Percentiles rank a stretch among this genome's conserved stretches.
These are phyloP conservation scores for Gamarada debralockiae DNA, from an alignment of 495 filamentous ascomycete species.

Conservation along the genomic window DNA sequence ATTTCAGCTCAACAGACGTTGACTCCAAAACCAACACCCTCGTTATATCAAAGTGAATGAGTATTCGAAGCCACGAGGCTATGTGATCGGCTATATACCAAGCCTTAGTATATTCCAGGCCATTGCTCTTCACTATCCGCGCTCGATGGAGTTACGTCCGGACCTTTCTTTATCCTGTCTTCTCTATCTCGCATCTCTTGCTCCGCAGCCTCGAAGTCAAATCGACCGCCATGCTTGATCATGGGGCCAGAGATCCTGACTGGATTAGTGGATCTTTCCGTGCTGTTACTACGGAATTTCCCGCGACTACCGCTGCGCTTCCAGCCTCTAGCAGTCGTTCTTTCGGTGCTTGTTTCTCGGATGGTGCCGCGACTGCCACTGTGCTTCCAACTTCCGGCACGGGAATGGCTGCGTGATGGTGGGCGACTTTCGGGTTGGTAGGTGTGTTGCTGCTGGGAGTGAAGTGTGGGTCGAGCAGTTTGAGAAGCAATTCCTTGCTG, in stretches of 20 bases:
- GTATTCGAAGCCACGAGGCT: no score
- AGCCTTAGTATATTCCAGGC: constrained; percentile 15
- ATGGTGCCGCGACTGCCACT: background rate
- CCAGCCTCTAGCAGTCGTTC: no score
- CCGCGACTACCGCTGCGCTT: background rate
- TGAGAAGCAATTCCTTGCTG: no score
- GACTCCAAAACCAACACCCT: no score
- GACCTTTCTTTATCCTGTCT: background rate
- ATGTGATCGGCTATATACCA: background rate
- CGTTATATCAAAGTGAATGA: no score
- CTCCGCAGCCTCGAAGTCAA: constrained; percentile 12
- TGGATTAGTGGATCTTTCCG: background rate
- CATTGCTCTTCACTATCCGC: constrained; percentile 15
- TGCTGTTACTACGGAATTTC: background rate
- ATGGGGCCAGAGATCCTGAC: background rate
- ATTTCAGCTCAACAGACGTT: no score
- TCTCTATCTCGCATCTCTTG: constrained; percentile 7
- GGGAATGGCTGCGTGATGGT: constrained; percentile 1
- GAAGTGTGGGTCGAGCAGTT: no score
- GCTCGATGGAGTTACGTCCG: constrained; percentile 5
- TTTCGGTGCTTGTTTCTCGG: no score
- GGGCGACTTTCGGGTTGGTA: background rate
- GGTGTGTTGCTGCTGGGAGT: no score
- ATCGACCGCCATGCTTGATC: background rate
- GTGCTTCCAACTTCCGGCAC: background rate